These are phyloP conservation scores for Lyophyllum semitale DNA, from an alignment of 768 basidiomycete species.

Conservation along the genomic window DNA sequence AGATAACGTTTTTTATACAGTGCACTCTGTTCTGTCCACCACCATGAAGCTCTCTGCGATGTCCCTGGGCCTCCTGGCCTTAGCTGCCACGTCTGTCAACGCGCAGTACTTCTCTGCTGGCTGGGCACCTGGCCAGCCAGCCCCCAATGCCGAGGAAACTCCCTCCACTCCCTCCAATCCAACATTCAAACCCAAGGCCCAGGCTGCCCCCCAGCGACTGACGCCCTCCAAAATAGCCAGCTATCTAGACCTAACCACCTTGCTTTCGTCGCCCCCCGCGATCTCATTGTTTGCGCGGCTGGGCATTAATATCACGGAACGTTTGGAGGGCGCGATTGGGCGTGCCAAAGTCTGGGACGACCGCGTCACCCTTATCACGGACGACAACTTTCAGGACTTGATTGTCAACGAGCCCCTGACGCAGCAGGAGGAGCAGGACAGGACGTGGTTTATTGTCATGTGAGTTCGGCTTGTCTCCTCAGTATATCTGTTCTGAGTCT, in stretches of 20 bases:
- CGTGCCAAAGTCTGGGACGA: constrained; percentile 59
- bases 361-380: constrained; percentile 78
- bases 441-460: constrained; percentile 83
- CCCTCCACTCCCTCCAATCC: constrained; percentile 17
- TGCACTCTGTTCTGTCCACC: constrained; percentile 11
- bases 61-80: constrained; percentile 34
- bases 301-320: constrained; percentile 75
- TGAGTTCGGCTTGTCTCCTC: constrained; percentile 28
- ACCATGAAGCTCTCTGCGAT: constrained; percentile 53
- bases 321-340: constrained; percentile 34
- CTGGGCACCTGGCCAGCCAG: constrained; percentile 77
- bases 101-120: constrained; percentile 82
- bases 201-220: constrained; percentile 19
- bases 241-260: constrained; percentile 37
- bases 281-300: constrained; percentile 52
- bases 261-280: constrained; percentile 57
- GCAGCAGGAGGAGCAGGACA: constrained; percentile 61
- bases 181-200: constrained; percentile 22
- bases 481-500: constrained; percentile 7
- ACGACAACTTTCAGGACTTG: constrained; percentile 74
- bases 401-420: constrained; percentile 71
- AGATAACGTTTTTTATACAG: constrained; percentile 3
- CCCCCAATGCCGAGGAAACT: constrained; percentile 26
- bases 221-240: constrained; percentile 23
- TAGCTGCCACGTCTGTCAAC: constrained; percentile 38